Base-by-base conservation (phyloP, 2,329 filamentous ascomycete species). In the Aspergillus sp. region DNA sequence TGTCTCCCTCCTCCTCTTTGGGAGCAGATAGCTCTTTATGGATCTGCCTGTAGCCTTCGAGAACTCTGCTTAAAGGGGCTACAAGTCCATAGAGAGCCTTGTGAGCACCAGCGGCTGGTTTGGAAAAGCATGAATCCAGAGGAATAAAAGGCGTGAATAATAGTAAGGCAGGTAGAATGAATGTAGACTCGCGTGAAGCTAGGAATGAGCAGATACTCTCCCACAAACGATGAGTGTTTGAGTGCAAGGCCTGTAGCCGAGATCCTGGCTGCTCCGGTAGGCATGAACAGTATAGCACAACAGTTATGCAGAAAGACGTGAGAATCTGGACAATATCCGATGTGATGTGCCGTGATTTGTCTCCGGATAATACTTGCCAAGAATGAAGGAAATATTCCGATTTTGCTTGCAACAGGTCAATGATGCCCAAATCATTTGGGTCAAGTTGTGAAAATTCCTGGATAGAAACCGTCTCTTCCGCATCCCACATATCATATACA, bases 241-340 rank as follows among this genome's bases (percentile, higher is more conserved):
- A 59, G 36, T 64, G 67, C 30, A 76, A 48, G 39, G 58, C 63
- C 53, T 71, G 64, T 32, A 63, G 61, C 64, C 53, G 73, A 66
- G 57, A 71, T 42, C 56, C 73, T 60, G 41, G 56, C 59, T 62
- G 70, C 52, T 56, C 76, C 39, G 65, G 72, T 44, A 69, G 65
- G 57, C 45, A 79, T 61, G 58, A 77, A 59, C 65, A 58, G 68
- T 70, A 69, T 49, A 81, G 58, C 18, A 68, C 66, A 22, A 67
- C 70, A 20, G 79, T 71, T 18, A 81, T 71, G 64, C 79, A 81
- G 45, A 81, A 73, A n/a, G 77, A 80, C 5, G 72, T 70, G n/a
- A 82, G 55, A 30, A 81, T 75, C 38, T 80, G 79, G 60, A 83
- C 66, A 66, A 81, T 77, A 55, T 84, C 80, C 6, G 73, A 65